Evolutionary conservation across 116 monocot species (phyloP).

Genomic region (Zostera marina): DNA sequence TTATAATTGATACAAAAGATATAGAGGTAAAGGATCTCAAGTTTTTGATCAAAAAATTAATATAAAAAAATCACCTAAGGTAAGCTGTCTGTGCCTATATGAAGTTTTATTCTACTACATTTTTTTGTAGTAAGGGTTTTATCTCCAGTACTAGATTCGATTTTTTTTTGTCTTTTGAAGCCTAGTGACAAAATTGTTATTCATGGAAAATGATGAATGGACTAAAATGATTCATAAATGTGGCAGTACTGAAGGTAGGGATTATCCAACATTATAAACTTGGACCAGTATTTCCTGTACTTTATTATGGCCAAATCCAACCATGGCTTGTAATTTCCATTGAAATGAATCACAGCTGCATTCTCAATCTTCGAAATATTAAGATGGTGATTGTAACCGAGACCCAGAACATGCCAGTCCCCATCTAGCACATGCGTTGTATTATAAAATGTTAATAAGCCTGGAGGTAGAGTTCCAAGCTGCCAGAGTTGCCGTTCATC

Average conservation of each 20-base stretch:
- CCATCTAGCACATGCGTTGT: constrained; percentile 65
- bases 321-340: constrained; percentile 97
- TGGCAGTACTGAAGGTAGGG: constrained; percentile 27
- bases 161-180: no score
- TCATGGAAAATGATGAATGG: neutral
- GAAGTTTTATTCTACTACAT: no score
- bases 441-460: constrained; percentile 82
- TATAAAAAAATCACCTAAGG: no score
- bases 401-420: constrained; percentile 80
- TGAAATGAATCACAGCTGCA: constrained; percentile 81
- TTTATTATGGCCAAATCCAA: constrained; percentile 58
- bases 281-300: constrained; percentile 75
- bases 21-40: no score
- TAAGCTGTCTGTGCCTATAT: no score
- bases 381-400: constrained; percentile 68
- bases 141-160: no score
- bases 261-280: constrained; percentile 38
- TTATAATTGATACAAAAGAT: no score
- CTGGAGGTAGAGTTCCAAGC: constrained; percentile 83
- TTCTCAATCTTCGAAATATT: constrained; percentile 36
- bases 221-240: constrained; percentile 4
- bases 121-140: no score
- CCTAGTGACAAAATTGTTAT: no score
- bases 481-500: constrained; percentile 79
- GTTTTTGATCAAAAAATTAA: no score